Evolutionary conservation across 1,139 yeast species (phyloP), one percentile per base, ranked within the genome.

Genomic region (Nadsonia starkeyi-henricii): DNA sequence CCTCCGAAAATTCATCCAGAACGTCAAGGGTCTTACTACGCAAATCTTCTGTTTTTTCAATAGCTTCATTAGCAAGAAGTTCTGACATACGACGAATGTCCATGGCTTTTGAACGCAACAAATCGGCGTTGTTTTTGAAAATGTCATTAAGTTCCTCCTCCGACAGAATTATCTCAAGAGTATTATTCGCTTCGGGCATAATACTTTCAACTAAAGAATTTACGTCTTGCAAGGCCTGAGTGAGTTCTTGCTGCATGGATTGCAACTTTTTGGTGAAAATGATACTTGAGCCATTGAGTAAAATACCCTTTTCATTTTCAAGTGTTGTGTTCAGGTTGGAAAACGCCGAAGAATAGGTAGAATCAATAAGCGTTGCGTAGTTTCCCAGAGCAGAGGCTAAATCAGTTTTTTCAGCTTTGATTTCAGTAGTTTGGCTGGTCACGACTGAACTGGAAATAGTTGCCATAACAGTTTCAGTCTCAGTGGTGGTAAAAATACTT

Each of bases 1-100:
- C 63, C 36, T 66, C 69, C 41, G 65, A 63, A 55, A 64, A 66
- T 52, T 63, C 74, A 53, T 61, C 72, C 51, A 61, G 60, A 48
- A 63, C 71, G 54, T 62, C 73, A 45, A 61, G 62, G 43, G 65
- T 63, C 43, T 53, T 59, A 47, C 53, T 58, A 49, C 66, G 63
- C 48, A 59, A 57, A 47, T 56, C 64, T 54, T 60, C 74, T 52
- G 62, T 67, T 7, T 52, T 50, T 45, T 57, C 57, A 12, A 65
- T 50, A 2, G 62, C 60, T 1, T 57, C 57, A 7, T 56, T 59
- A 42, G 65, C 72, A 41, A 66, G 58, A 30, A 48, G 49, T 47
- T 58, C 57, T 8, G 65, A 58, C 26, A 56, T 57, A 13, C 52
- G 54, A 5, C 69, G 61, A 7, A 66, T 67, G 2, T 53, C 58